These are phyloP conservation scores for Plasmodium gaboni DNA, from an alignment of 169 alveolate species.

Conservation along the genomic window DNA sequence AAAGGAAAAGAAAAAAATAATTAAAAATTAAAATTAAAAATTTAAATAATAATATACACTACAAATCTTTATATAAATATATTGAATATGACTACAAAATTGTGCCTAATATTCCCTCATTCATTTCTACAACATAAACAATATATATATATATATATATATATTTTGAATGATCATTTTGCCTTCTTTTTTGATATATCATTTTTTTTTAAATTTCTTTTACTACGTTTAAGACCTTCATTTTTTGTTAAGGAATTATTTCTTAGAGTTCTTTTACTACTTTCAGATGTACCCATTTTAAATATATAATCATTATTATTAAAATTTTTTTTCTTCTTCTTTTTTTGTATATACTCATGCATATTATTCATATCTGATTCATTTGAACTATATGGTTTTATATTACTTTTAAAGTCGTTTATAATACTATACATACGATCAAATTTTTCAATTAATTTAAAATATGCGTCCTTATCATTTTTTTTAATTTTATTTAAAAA, in stretches of 20 bases:
- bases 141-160: too few species aligned
- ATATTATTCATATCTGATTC: conserved; percentile 22
- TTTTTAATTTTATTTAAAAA: conserved; percentile 65
- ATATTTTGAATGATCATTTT: background rate
- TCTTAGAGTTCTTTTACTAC: conserved; percentile 13
- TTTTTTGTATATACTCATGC: conserved; percentile 11
- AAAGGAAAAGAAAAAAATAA: too few species aligned
- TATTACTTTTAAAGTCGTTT: conserved; percentile 56
- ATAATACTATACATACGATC: conserved; percentile 68
- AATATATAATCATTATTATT: conserved; percentile 26
- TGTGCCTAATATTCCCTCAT: too few species aligned
- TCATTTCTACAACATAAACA: too few species aligned
- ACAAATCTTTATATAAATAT: too few species aligned
- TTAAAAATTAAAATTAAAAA: too few species aligned
- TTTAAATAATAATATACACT: too few species aligned
- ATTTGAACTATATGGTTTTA: background rate
- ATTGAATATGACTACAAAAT: too few species aligned
- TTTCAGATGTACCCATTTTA: background rate
- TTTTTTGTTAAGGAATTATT: conserved; percentile 16
- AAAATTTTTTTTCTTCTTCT: conserved; percentile 22
- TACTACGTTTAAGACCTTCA: conserved; percentile 31
- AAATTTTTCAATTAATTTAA: conserved; percentile 59
- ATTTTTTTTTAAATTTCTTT: conserved; percentile 23
- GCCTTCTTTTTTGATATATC: conserved; percentile 22
- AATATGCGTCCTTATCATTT: conserved; percentile 54